Percentiles rank a stretch among this genome's conserved stretches.
Conservation (phyloP, 1,284 basidiomycete genomes). For the Cutaneotrichosporon cavernicola region DNA sequence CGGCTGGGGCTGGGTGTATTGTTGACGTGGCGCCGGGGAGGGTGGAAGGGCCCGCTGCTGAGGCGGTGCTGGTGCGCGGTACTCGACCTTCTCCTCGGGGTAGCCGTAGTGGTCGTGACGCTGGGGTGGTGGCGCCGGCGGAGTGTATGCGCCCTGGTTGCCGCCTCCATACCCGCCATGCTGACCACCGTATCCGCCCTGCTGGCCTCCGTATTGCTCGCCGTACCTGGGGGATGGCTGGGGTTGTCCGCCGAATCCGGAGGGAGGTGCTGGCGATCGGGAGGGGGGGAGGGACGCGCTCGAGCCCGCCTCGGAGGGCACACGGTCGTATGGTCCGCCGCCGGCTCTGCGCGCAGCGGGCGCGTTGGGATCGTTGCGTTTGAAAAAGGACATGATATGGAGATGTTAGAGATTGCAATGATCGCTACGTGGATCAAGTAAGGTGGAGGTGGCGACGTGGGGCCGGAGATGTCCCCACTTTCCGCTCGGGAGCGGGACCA, state of each 20-base stretch:
- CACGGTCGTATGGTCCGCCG: constrained; percentile 40
- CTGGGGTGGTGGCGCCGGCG: constrained; percentile 7
- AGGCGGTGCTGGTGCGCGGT: constrained; percentile 6
- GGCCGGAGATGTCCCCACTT: constrained; percentile 4
- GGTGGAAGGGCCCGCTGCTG: constrained; percentile 14
- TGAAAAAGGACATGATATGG: constrained; percentile 34
- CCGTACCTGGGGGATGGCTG: constrained; percentile 13
- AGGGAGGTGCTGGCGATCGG: constrained; percentile 33
- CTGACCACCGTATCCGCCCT: constrained; percentile 12
- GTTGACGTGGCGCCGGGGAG: constrained; percentile 13
- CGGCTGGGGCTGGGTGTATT: constrained; percentile 4
- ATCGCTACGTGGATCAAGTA: background rate
- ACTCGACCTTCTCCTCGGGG: constrained; percentile 26
- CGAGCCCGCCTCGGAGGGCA: constrained; percentile 37
- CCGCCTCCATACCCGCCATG: constrained; percentile 11
- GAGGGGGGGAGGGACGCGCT: constrained; percentile 12
- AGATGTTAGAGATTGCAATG: background rate
- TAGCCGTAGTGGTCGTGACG: constrained; percentile 14
- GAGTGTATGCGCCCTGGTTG: constrained; percentile 9
- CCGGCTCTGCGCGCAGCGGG: constrained; percentile 38
- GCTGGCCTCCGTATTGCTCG: background rate
- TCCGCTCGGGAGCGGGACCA: constrained; percentile 1
- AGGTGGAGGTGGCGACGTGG: constrained; percentile 4
- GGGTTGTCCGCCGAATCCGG: constrained; percentile 11
- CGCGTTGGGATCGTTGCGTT: constrained; percentile 45